A percentile compares a stretch with the other conserved stretches of the same genome.
Conservation (phyloP, 1,284 basidiomycete genomes). For the Entoloma clypeatum region DNA sequence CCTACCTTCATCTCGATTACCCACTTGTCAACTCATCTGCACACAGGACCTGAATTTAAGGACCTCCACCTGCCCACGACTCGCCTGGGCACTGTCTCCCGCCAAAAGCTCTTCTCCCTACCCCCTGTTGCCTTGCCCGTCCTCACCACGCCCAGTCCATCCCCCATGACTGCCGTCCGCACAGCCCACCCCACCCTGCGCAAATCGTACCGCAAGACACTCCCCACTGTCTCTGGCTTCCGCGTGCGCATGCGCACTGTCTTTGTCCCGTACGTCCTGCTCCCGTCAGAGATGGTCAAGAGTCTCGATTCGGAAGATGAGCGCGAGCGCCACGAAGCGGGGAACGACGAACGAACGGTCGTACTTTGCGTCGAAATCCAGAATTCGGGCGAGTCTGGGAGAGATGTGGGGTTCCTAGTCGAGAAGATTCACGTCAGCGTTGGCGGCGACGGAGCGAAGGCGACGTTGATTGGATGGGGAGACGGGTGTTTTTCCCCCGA, state of each 20-base stretch:
- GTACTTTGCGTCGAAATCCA: slow-evolving; percentile 85
- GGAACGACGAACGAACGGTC: slow-evolving; percentile 76
- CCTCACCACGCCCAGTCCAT: slow-evolving; percentile 38
- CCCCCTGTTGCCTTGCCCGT: slow-evolving; percentile 43
- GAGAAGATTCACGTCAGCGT: slow-evolving; percentile 70
- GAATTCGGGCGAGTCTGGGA: slow-evolving; percentile 59
- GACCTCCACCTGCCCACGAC: slow-evolving; percentile 54
- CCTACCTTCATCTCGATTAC: background rate
- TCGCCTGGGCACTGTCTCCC: slow-evolving; percentile 59
- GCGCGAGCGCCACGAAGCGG: slow-evolving; percentile 56
- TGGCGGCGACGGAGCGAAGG: slow-evolving; percentile 70
- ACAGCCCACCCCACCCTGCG: slow-evolving; percentile 62
- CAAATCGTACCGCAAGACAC: slow-evolving; percentile 80
- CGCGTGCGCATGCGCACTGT: slow-evolving; percentile 86
- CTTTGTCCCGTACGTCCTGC: slow-evolving; percentile 76
- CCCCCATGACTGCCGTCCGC: slow-evolving; percentile 40
- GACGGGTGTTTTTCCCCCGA: slow-evolving; percentile 43
- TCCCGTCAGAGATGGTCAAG: slow-evolving; percentile 40
- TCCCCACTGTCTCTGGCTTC: slow-evolving; percentile 76
- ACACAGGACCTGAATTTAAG: slow-evolving; percentile 44
- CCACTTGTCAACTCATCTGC: slow-evolving; percentile 1
- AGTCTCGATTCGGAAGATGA: slow-evolving; percentile 44
- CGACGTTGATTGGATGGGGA: slow-evolving; percentile 68
- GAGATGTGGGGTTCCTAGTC: slow-evolving; percentile 63
- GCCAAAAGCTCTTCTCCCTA: slow-evolving; percentile 61